Conservation (phyloP, 140 eudicot species). For the Oenanthe javanica region DNA sequence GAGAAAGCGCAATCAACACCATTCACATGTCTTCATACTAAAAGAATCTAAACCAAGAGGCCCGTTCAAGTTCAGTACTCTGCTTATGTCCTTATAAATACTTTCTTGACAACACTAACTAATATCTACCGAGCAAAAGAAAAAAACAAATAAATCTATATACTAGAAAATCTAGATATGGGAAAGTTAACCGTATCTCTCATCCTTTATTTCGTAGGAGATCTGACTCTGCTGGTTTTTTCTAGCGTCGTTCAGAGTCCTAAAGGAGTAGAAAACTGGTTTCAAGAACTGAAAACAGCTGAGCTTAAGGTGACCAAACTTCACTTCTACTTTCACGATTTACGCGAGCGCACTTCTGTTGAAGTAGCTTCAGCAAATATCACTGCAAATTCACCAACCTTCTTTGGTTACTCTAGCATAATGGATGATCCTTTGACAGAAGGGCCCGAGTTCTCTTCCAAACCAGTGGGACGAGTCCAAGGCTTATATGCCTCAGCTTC, state of each 20-base stretch:
- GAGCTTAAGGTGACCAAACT: constrained; percentile 15
- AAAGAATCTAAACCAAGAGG: background rate
- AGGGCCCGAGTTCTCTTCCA: constrained; percentile 23
- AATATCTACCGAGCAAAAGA: background rate
- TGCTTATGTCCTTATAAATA: background rate
- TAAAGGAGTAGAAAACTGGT: constrained; percentile 1
- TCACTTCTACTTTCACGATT: constrained; percentile 32
- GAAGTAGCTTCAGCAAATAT: constrained; percentile 15
- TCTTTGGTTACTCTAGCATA: constrained; percentile 18
- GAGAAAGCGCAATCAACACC: background rate
- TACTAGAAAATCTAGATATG: background rate
- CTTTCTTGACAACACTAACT: background rate
- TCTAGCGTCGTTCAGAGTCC: background rate
- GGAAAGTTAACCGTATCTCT: background rate
- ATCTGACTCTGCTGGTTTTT: background rate
- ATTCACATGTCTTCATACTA: background rate
- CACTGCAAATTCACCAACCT: constrained; percentile 3
- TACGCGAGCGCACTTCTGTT: constrained; percentile 1
- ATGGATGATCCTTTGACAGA: constrained; percentile 26
- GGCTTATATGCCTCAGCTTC: constrained; percentile 21
- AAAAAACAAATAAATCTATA: background rate
- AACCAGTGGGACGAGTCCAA: constrained; percentile 29
- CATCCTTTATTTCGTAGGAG: background rate
- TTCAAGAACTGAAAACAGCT: background rate
- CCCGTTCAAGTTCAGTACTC: background rate